Conservation (phyloP, 805 yeast genomes). For the Yarrowia osloensis region DNA sequence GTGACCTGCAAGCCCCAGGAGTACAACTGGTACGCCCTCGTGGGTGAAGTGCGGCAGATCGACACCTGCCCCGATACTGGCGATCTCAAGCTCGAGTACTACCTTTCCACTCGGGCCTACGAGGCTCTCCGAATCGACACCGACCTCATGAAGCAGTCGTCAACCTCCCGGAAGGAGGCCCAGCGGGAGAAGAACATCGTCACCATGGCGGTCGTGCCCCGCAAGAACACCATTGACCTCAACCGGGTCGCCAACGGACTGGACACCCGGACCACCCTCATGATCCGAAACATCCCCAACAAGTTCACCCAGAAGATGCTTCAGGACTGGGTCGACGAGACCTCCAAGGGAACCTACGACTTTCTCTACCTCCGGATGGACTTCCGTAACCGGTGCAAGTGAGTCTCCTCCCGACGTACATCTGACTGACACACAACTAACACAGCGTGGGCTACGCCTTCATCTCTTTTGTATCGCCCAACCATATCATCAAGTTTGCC, state of each 20-base stretch:
- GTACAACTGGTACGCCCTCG: conserved; percentile 25
- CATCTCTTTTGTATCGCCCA: conserved; percentile 51
- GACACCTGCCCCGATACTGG: conserved; percentile 7
- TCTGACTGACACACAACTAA: neutral
- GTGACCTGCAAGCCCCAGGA: conserved; percentile 14
- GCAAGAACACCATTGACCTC: conserved; percentile 46
- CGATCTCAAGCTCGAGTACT: conserved; percentile 12
- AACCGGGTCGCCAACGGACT: conserved; percentile 46
- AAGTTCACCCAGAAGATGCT: conserved; percentile 51
- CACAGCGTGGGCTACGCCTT: conserved; percentile 55
- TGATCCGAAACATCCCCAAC: conserved; percentile 59
- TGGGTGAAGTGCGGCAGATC: conserved; percentile 7
- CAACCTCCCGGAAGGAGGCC: conserved; percentile 5
- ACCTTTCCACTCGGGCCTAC: conserved; percentile 11
- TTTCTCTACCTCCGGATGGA: conserved; percentile 54
- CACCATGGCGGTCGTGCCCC: conserved; percentile 41
- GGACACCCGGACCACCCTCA: conserved; percentile 52
- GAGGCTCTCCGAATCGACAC: conserved; percentile 18
- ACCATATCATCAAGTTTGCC: conserved; percentile 50
- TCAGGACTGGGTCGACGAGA: conserved; percentile 50
- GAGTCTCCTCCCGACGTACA: conserved; percentile 37
- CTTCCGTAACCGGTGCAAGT: conserved; percentile 51
- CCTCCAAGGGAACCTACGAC: conserved; percentile 46
- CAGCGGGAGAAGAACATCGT: conserved; percentile 33
- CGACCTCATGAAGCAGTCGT: conserved; percentile 13